Evolutionary conservation across 1,284 basidiomycete species (phyloP).

Genomic region (Moniliella sp.): DNA sequence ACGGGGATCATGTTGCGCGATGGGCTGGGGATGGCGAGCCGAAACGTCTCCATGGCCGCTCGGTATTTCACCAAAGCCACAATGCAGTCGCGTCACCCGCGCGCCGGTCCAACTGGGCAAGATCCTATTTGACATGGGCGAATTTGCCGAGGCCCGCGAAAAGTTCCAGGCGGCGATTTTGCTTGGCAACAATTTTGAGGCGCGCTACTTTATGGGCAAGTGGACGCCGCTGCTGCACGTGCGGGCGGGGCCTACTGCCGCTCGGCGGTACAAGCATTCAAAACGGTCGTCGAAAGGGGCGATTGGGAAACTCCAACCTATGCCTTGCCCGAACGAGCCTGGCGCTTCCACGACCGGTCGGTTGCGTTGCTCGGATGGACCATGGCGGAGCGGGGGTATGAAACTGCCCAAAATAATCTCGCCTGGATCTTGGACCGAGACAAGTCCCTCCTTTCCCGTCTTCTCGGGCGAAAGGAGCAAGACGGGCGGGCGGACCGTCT

Average conservation of each 20-base stretch:
- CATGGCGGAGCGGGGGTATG: constrained; percentile 65
- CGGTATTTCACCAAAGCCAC: too few species aligned
- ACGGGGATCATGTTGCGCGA: constrained; percentile 83
- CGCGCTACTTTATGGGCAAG: constrained; percentile 10
- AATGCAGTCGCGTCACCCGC: too few species aligned
- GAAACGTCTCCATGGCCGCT: constrained; percentile 41
- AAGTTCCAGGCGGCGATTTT: constrained; percentile 9
- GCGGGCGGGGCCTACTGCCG: constrained; percentile 4
- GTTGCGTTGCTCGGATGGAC: constrained; percentile 43
- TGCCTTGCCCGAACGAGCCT: constrained; percentile 25
- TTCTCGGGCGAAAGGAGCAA: too few species aligned
- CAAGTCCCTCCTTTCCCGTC: constrained; percentile 8
- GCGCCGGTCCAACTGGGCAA: constrained; percentile 76
- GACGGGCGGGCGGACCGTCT: constrained; percentile 54
- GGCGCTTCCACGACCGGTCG: constrained; percentile 11
- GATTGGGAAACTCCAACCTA: constrained; percentile 26
- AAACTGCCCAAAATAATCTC: constrained; percentile 83
- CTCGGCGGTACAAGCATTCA: constrained; percentile 12
- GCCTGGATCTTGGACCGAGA: constrained; percentile 68
- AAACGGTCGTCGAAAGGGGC: constrained; percentile 15
- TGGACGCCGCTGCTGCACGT: constrained; percentile 10
- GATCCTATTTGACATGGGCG: constrained; percentile 40
- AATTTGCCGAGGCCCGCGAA: constrained; percentile 8
- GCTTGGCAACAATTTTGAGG: constrained; percentile 12
- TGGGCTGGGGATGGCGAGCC: constrained; percentile 54